phyloP scores from a whole-genome alignment of 345 rosid species.

The Angophora floribunda region DNA sequence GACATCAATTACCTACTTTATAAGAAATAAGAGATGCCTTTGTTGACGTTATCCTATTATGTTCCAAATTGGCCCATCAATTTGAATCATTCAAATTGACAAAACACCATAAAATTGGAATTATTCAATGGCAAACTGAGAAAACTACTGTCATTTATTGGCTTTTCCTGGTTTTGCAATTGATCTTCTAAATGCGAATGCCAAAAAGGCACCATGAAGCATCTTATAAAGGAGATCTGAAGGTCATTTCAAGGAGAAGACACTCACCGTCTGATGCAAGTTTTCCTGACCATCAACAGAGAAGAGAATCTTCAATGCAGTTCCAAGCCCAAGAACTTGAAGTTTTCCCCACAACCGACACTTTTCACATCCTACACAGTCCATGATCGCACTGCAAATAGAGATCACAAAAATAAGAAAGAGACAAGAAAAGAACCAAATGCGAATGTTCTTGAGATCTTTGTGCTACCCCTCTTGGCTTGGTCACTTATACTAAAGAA shows the following conservation, averaged over 20 bases:
- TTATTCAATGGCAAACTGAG: background rate
- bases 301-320: conserved; percentile 88
- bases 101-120: background rate
- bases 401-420: background rate
- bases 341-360: conserved; percentile 99
- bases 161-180: background rate
- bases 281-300: conserved; percentile 57
- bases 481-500: background rate
- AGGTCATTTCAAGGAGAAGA: background rate
- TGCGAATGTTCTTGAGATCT: background rate
- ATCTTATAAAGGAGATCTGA: background rate
- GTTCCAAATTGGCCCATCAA: background rate
- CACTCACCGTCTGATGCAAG: conserved; percentile 43
- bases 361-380: conserved; percentile 96
- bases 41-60: background rate
- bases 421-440: background rate
- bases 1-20: background rate
- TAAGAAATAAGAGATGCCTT: background rate
- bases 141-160: background rate
- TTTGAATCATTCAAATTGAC: background rate
- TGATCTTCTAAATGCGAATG: background rate
- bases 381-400: conserved; percentile 79
- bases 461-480: background rate
- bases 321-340: conserved; percentile 93
- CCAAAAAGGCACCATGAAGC: background rate